Evolutionary conservation across 2,329 filamentous ascomycete genomes (phyloP).

Genomic region (Lomentospora prolificans): DNA sequence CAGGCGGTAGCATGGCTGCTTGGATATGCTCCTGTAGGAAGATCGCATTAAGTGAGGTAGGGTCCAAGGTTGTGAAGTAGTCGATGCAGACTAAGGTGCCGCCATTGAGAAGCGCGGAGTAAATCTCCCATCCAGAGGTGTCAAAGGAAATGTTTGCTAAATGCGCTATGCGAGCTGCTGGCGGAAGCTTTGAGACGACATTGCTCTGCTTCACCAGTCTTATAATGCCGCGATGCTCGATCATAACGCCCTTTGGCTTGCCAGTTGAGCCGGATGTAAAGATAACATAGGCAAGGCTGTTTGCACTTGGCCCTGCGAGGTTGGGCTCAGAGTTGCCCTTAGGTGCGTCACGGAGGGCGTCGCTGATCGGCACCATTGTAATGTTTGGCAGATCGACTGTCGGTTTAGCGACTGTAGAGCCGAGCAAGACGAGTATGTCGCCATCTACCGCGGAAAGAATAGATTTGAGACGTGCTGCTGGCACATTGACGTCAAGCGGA

Average conservation of each 20-base stretch:
- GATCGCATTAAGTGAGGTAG: not conserved
- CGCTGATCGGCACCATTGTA: not conserved
- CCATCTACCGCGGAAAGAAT: slow-evolving; percentile 12
- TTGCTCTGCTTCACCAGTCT: slow-evolving; percentile 8
- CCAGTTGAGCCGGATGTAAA: slow-evolving; percentile 14
- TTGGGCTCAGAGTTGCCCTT: too few relatives aligned
- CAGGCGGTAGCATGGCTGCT: not conserved
- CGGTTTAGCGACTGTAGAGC: not conserved
- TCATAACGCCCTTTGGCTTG: slow-evolving; percentile 13
- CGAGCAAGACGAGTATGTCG: slow-evolving; percentile 6
- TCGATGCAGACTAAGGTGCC: not conserved
- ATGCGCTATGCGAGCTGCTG: slow-evolving; percentile 7
- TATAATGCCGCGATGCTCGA: slow-evolving; percentile 11
- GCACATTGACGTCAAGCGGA: slow-evolving; percentile 15
- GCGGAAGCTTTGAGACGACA: not conserved
- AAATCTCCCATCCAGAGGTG: slow-evolving; percentile 10
- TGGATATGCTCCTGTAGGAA: not conserved
- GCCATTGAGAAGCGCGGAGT: slow-evolving; percentile 7
- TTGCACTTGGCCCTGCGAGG: slow-evolving; percentile 7
- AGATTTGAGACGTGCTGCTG: slow-evolving; percentile 11
- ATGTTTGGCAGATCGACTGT: not conserved
- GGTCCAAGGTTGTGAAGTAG: not conserved
- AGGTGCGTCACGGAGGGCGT: too few relatives aligned
- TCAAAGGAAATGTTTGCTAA: slow-evolving; percentile 12
- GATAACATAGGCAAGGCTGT: slow-evolving; percentile 12